Evolutionary conservation across 768 basidiomycete species (phyloP).

Genomic region (Epithele typhae): DNA sequence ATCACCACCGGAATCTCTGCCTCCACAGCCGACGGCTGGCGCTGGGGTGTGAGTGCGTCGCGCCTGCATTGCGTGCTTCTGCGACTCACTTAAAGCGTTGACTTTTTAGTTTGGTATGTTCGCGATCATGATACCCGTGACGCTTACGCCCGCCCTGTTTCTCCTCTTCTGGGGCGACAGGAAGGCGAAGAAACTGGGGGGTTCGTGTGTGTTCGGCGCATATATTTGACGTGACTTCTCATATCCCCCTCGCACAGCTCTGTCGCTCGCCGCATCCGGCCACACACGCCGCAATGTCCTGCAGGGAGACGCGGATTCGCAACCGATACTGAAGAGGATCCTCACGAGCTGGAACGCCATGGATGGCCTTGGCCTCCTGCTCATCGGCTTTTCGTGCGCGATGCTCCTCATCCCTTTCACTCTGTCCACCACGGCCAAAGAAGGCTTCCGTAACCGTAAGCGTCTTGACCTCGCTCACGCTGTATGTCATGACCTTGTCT

Average conservation of each 20-base stretch:
- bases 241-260: too few species aligned
- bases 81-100: background rate
- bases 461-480: background rate
- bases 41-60: too few species aligned
- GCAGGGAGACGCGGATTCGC: background rate
- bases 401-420: constrained; percentile 18
- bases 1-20: background rate
- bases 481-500: background rate
- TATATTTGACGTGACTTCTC: too few species aligned
- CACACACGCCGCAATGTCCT: background rate
- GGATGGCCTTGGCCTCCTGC: constrained; percentile 16
- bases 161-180: background rate
- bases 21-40: too few species aligned
- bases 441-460: constrained; percentile 16
- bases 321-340: background rate
- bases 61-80: too few species aligned
- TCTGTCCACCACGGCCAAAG: constrained; percentile 7
- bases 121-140: constrained; percentile 3
- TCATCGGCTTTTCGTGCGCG: constrained; percentile 15
- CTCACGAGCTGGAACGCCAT: constrained; percentile 13
- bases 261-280: background rate
- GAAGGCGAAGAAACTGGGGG: constrained; percentile 1
- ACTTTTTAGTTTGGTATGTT: background rate
- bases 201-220: too few species aligned
- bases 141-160: background rate